These are phyloP conservation scores for Histomonas meleagridis DNA, from an alignment of 208 protist species.

Conservation along the genomic window DNA sequence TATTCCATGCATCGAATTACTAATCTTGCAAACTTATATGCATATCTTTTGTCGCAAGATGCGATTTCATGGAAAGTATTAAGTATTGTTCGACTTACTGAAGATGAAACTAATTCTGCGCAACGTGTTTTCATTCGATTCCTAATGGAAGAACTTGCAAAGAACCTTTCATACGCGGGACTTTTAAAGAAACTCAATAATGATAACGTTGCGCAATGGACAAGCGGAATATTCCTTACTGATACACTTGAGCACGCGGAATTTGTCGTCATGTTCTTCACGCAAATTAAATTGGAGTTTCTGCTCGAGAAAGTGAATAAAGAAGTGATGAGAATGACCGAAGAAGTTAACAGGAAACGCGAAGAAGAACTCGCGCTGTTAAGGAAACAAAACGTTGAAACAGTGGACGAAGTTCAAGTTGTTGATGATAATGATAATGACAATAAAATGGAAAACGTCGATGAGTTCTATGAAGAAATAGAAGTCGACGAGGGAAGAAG, in stretches of 20 bases:
- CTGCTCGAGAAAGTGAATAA: background rate
- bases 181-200: background rate
- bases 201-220: background rate
- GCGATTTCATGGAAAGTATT: background rate
- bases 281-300: background rate
- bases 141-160: background rate
- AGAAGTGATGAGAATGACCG: background rate
- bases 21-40: background rate
- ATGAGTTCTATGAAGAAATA: too few relatives aligned
- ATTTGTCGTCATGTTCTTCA: background rate
- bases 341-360: background rate
- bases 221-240: background rate
- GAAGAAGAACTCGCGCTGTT: background rate
- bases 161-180: background rate
- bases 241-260: conserved; percentile 5
- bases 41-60: background rate
- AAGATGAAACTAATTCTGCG: conserved; percentile 25
- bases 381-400: too few relatives aligned
- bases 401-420: too few relatives aligned
- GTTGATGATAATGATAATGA: too few relatives aligned
- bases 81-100: background rate
- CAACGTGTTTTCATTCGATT: background rate
- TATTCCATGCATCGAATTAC: background rate
- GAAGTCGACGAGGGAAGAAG: too few relatives aligned
- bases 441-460: too few relatives aligned